Conservation (phyloP, 208 protist species). For the Leishmania arabica region DNA sequence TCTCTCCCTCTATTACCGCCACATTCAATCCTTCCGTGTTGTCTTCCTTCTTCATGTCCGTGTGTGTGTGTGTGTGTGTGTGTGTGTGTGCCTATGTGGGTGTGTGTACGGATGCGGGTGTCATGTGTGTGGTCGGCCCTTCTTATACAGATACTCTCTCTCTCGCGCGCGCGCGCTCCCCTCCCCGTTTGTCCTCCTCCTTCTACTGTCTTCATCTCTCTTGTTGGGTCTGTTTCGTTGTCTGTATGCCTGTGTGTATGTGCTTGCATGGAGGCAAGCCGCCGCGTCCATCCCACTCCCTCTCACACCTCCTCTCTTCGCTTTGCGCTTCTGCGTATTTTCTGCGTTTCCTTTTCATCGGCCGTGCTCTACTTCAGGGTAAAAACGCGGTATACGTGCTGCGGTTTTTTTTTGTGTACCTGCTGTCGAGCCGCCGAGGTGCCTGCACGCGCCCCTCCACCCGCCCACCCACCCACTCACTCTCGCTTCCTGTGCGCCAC, state of each 20-base stretch:
- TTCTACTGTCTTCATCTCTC: too few relatives aligned
- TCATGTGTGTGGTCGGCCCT: neutral
- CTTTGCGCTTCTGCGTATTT: neutral
- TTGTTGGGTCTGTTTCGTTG: neutral
- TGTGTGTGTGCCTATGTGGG: constrained; percentile 1
- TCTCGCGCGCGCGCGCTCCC: neutral
- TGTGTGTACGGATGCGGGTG: neutral
- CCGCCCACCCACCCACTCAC: neutral
- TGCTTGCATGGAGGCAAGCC: neutral
- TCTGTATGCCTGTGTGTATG: neutral
- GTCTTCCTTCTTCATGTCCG: neutral
- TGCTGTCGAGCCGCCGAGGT: too few relatives aligned
- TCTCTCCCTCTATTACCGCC: neutral
- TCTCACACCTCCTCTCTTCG: neutral
- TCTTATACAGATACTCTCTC: neutral
- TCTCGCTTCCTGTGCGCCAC: neutral
- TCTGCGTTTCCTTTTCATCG: neutral
- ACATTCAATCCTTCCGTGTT: neutral
- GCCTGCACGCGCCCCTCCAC: neutral
- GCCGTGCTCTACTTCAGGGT: neutral
- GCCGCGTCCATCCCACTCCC: neutral
- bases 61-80: neutral
- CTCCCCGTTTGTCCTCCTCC: neutral
- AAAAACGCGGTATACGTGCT: neutral
- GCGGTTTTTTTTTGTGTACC: too few relatives aligned